Percentiles rank a stretch among this genome's conserved stretches.
Evolutionary conservation across 495 filamentous ascomycete genomes (phyloP).

Genomic region (Aeminium ludgeri): DNA sequence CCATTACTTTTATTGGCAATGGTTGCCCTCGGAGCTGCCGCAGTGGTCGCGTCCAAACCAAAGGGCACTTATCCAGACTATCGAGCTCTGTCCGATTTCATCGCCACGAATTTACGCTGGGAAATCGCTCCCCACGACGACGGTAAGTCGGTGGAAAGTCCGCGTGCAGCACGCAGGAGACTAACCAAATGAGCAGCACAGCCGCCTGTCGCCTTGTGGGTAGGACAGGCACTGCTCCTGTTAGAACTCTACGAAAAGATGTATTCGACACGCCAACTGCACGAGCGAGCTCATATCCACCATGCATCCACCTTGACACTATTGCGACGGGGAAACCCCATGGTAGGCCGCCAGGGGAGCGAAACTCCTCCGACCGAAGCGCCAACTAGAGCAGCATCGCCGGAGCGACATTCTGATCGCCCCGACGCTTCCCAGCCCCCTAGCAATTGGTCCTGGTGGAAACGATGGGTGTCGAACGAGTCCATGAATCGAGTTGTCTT

Average conservation of each 20-base stretch:
- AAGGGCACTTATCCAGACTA: background rate
- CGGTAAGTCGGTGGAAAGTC: background rate
- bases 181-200: background rate
- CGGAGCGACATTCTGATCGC: background rate
- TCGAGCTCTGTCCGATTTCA: background rate
- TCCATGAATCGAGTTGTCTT: conserved; percentile 8
- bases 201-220: conserved; percentile 6
- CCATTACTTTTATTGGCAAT: conserved; percentile 1
- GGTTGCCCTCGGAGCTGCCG: background rate
- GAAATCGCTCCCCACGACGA: conserved; percentile 4
- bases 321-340: conserved; percentile 1
- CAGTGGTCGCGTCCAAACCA: background rate
- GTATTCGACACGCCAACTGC: conserved; percentile 3
- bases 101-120: conserved; percentile 5
- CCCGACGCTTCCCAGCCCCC: background rate
- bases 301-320: conserved; percentile 6
- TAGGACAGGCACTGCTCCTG: conserved; percentile 2
- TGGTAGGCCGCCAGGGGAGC: conserved; percentile 1
- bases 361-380: conserved; percentile 2
- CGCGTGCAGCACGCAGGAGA: too few species aligned
- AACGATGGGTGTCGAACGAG: conserved; percentile 4
- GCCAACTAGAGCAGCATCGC: background rate
- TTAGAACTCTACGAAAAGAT: conserved; percentile 8
- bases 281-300: conserved; percentile 5
- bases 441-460: background rate